These are phyloP conservation scores for Saccharomycopsis crataegensis DNA, from an alignment of 1,139 yeast genomes.

Conservation along the genomic window DNA sequence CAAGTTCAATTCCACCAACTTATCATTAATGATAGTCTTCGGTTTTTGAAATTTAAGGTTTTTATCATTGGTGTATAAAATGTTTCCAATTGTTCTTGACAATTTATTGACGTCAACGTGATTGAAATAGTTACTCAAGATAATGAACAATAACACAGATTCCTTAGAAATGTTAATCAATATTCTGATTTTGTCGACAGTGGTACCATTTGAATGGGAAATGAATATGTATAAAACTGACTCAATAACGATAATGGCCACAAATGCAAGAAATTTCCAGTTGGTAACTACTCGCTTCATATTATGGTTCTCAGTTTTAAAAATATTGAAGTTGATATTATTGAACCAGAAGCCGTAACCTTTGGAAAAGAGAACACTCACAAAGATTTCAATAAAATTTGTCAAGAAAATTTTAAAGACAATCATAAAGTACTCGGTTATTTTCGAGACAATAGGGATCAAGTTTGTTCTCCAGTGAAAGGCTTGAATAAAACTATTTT, in stretches of 20 bases:
- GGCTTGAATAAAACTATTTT: not conserved
- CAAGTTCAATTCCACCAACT: slow-evolving; percentile 8
- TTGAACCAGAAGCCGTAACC: slow-evolving; percentile 11
- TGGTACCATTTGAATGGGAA: not conserved
- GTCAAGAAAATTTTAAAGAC: slow-evolving; percentile 1
- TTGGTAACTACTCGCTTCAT: not conserved
- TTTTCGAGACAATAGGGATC: not conserved
- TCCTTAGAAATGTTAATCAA: slow-evolving; percentile 4
- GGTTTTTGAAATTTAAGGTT: not conserved
- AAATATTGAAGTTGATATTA: not conserved
- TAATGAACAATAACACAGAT: slow-evolving; percentile 5
- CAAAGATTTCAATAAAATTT: slow-evolving; percentile 4
- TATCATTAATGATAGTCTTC: not conserved
- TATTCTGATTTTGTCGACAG: slow-evolving; percentile 1
- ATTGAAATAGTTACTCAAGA: slow-evolving; percentile 9
- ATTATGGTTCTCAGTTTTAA: not conserved
- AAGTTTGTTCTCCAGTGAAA: not conserved
- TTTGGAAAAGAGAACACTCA: slow-evolving; percentile 4
- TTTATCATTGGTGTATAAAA: not conserved
- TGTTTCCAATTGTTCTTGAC: slow-evolving; percentile 5
- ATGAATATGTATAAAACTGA: not conserved
- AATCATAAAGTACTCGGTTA: not conserved
- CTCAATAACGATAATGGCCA: not conserved
- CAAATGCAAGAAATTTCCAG: not conserved
- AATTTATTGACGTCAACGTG: slow-evolving; percentile 1